Percentiles rank a stretch among this genome's conserved stretches.
These are phyloP conservation scores for Oropetium thomaeum DNA, from an alignment of 176 grass and related monocot genomes.

Conservation along the genomic window DNA sequence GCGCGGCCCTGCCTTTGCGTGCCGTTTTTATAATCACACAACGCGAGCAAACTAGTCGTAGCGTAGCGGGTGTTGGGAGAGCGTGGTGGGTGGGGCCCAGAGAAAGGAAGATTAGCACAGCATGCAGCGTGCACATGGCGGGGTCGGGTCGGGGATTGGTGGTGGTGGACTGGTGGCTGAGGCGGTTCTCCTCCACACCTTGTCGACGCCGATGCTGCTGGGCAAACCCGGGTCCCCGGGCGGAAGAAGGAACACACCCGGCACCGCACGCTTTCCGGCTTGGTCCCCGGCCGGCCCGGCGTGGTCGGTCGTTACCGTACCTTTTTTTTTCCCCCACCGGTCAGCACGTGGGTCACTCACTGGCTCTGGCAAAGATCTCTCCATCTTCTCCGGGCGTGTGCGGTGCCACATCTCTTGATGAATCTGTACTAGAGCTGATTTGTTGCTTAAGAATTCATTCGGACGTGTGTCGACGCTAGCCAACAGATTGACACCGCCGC, in stretches of 20 bases:
- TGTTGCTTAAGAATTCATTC: not conserved
- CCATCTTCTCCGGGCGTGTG: not conserved
- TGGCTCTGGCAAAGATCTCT: too few species aligned
- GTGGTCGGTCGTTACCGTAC: not conserved
- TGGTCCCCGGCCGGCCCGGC: not conserved
- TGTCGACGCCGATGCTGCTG: not conserved
- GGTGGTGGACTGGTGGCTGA: not conserved
- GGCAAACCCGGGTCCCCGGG: not conserved
- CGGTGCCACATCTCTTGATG: not conserved
- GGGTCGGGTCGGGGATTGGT: slow-evolving; percentile 1
- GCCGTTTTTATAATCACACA: too few species aligned
- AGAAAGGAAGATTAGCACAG: not conserved
- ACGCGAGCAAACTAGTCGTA: too few species aligned
- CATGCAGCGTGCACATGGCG: slow-evolving; percentile 33
- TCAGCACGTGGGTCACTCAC: not conserved
- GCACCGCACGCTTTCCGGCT: not conserved
- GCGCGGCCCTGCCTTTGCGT: too few species aligned
- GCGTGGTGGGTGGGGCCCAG: not conserved
- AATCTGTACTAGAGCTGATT: too few species aligned
- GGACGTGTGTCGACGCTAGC: too few species aligned
- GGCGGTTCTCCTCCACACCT: not conserved
- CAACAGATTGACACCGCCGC: too few species aligned
- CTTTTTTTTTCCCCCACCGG: not conserved
- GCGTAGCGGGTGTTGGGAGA: not conserved
- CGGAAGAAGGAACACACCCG: too few species aligned